These are phyloP conservation scores for Trypanosoma vivax DNA, from an alignment of 208 protist species.

Conservation along the genomic window DNA sequence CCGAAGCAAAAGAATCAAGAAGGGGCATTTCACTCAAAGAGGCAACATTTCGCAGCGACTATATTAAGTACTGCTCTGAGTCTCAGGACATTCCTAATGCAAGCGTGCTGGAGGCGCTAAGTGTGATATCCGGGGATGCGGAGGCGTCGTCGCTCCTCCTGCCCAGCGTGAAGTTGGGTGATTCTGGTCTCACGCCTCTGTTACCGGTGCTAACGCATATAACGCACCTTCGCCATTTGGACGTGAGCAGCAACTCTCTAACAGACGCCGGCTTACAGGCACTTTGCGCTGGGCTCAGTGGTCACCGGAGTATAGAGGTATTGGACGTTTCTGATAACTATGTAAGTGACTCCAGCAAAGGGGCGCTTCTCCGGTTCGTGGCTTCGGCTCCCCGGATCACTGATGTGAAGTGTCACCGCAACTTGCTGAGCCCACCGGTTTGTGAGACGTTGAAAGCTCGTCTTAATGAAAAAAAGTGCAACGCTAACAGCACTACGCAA, in stretches of 20 bases:
- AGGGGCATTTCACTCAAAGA: slow-evolving; percentile 13
- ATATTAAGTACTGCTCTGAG: slow-evolving; percentile 50
- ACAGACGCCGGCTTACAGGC: slow-evolving; percentile 25
- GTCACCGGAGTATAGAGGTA: slow-evolving; percentile 37
- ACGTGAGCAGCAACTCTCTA: slow-evolving; percentile 52
- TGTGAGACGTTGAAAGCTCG: slow-evolving; percentile 3
- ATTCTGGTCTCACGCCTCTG: slow-evolving; percentile 32
- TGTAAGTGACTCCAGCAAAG: slow-evolving; percentile 27
- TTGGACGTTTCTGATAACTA: slow-evolving; percentile 56
- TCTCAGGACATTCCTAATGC: slow-evolving; percentile 34
- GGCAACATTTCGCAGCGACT: slow-evolving; percentile 41
- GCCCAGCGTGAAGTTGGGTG: slow-evolving; percentile 26
- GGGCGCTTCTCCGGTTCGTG: slow-evolving; percentile 30
- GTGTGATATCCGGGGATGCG: slow-evolving; percentile 2
- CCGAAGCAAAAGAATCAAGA: slow-evolving; percentile 28
- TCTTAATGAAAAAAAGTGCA: slow-evolving; percentile 1
- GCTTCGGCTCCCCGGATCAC: slow-evolving; percentile 27
- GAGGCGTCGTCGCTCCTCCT: slow-evolving; percentile 25
- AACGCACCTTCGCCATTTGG: slow-evolving; percentile 36
- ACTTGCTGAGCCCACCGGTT: slow-evolving; percentile 22
- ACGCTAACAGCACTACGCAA: too few species aligned
- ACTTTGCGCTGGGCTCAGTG: slow-evolving; percentile 19
- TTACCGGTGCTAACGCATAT: slow-evolving; percentile 43
- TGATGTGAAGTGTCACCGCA: slow-evolving; percentile 26
- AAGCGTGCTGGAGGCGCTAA: slow-evolving; percentile 27